Evolutionary conservation across 2,329 filamentous ascomycete genomes (phyloP), one percentile per base, ranked within the genome.

Genomic region (Alternaria conjuncta): DNA sequence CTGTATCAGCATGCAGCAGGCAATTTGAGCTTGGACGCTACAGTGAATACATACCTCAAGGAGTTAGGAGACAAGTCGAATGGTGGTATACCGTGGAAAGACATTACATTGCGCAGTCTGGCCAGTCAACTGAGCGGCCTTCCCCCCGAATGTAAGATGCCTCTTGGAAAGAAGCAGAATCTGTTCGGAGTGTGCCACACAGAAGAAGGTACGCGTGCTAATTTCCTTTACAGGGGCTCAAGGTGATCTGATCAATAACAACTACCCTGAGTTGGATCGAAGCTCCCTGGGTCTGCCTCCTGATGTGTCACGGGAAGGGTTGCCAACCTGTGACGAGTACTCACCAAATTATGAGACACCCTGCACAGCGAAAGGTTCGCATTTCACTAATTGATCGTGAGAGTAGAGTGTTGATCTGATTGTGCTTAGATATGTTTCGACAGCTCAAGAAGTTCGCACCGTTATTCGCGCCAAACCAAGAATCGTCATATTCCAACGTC

Each of bases 71-170:
- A 70, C 5, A 61, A 72, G 25, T 73, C 77, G 43, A 63, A 71
- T 3, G 76, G 76, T 2, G 76, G 65, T 2, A 69, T 79, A 36
- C 74, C 75, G 4, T 83, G 80, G 79, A 78, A 81, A 26, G 78
- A 82, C 54, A 82, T 83, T 55, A 83, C 81, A 1, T 66, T 83
- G 56, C 75, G 82, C 9, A 77, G 70, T 47, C 67, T 83, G n/a
- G 80, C 81, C 1, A 81, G 80, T 65, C 82, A 83, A 55, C 66
- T 83, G 23, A 77, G 77, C 57, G 81, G 82, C 26, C 76, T 83
- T 30, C 81, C 81, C 12, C 73, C 81, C 36, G 81, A 83, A 46
- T 80, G 79, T 73, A 74, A 41, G 70, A 53, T 58, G 10, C 49
- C 36, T 6, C 9, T 11, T 30, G 28, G 30, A 13, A 21, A 21